These are phyloP conservation scores for Deinandra increscens DNA, from an alignment of 129 eudicot genomes.

Conservation along the genomic window DNA sequence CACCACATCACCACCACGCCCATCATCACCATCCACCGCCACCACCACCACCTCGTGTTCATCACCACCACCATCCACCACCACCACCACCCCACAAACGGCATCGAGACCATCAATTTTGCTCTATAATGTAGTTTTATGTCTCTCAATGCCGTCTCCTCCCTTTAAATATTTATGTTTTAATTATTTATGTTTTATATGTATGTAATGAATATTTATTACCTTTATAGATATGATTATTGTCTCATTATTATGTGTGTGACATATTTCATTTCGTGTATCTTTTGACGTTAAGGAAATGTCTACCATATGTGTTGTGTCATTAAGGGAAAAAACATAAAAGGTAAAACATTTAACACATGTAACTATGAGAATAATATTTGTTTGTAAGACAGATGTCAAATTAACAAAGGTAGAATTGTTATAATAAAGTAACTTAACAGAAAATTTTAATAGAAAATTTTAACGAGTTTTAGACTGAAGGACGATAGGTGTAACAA, in stretches of 20 bases:
- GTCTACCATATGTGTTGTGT: no score
- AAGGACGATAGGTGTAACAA: no score
- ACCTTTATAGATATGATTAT: not conserved
- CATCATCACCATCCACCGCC: not conserved
- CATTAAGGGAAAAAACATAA: no score
- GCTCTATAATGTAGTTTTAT: slow-evolving; percentile 3
- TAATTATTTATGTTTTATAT: not conserved
- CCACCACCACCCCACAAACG: not conserved
- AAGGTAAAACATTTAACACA: no score
- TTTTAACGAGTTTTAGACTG: no score
- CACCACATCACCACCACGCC: not conserved
- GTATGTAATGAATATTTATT: not conserved
- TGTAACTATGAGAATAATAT: no score
- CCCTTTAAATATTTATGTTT: not conserved
- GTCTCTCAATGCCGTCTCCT: not conserved
- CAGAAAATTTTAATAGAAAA: no score
- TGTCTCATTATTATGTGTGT: not conserved
- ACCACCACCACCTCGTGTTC: slow-evolving; percentile 2
- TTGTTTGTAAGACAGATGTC: no score
- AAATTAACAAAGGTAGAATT: no score
- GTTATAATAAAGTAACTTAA: no score
- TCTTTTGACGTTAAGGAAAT: no score
- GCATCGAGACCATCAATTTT: not conserved
- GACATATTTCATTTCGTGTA: no score
- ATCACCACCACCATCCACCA: not conserved